These are phyloP conservation scores for Lentinula aciculospora DNA, from an alignment of 768 basidiomycete genomes.

Conservation along the genomic window DNA sequence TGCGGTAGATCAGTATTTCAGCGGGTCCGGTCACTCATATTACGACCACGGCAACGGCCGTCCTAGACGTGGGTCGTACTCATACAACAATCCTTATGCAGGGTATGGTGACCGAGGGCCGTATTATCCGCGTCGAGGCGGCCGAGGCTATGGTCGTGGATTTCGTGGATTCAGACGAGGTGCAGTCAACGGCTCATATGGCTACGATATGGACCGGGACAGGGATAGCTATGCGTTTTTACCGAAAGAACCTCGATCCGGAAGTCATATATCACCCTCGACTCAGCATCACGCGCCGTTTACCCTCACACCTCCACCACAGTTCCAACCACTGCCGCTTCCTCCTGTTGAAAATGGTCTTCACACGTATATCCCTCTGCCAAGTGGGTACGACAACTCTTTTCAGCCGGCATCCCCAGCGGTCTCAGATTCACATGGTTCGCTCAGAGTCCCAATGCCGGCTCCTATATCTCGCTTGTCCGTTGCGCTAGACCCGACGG, in stretches of 20 bases:
- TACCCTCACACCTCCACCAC: slow-evolving; percentile 22
- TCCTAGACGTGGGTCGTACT: slow-evolving; percentile 11
- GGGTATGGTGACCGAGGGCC: slow-evolving; percentile 8
- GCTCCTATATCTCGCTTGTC: slow-evolving; percentile 38
- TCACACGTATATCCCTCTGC: not conserved
- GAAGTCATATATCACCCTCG: slow-evolving; percentile 7
- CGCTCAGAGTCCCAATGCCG: slow-evolving; percentile 25
- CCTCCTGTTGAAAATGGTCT: not conserved
- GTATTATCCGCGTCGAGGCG: slow-evolving; percentile 6
- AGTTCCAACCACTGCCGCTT: slow-evolving; percentile 23
- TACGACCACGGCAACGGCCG: slow-evolving; percentile 18
- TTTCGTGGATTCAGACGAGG: slow-evolving; percentile 9
- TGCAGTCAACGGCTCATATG: slow-evolving; percentile 21
- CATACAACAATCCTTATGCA: slow-evolving; percentile 5
- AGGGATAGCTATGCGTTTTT: slow-evolving; percentile 8
- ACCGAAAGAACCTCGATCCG: slow-evolving; percentile 2
- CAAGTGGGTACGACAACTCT: not conserved
- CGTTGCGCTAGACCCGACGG: slow-evolving; percentile 59
- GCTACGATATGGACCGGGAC: slow-evolving; percentile 24
- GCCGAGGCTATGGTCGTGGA: slow-evolving; percentile 24
- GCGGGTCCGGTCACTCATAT: slow-evolving; percentile 15
- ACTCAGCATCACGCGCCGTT: slow-evolving; percentile 25
- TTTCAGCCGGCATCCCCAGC: not conserved
- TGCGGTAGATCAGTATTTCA: slow-evolving; percentile 17
- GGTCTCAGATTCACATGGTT: not conserved